Conservation (phyloP, 192 early-diverging fungal species). For the Backusella westeae region DNA sequence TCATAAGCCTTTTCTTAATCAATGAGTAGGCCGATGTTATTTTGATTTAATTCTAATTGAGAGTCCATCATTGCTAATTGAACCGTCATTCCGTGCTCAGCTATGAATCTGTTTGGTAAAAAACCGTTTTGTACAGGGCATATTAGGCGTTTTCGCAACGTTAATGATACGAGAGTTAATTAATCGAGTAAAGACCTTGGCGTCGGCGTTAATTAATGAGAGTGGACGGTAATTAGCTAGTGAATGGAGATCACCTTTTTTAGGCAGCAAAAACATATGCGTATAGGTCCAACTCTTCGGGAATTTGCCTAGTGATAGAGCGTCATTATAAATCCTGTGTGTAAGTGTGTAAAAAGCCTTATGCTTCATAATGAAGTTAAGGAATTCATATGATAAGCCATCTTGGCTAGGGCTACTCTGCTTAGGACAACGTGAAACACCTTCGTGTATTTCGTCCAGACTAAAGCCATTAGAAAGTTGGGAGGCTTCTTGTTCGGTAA, state of each 20-base stretch:
- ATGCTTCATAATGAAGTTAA: background rate
- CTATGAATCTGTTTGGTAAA: conserved; percentile 11
- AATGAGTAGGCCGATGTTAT: conserved; percentile 9
- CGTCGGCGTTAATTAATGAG: conserved; percentile 27
- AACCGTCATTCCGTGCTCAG: conserved; percentile 17
- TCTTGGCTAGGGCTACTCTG: background rate
- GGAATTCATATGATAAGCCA: background rate
- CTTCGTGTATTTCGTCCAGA: background rate
- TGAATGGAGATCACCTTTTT: conserved; percentile 20
- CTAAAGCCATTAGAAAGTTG: background rate
- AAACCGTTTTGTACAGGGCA: conserved; percentile 23
- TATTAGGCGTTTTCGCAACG: background rate
- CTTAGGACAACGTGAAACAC: background rate
- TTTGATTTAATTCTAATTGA: background rate
- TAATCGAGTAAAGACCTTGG: conserved; percentile 21
- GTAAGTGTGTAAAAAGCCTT: background rate
- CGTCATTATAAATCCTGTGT: background rate
- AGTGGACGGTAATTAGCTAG: conserved; percentile 22
- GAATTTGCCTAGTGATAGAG: background rate
- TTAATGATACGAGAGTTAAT: background rate
- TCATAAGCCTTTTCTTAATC: conserved; percentile 36
- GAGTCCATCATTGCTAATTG: background rate
- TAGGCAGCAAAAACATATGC: conserved; percentile 13
- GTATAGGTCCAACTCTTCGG: background rate
- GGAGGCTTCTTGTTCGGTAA: no score